Base-by-base conservation (phyloP, 257 asterid genomes). In the Datura wrightii region DNA sequence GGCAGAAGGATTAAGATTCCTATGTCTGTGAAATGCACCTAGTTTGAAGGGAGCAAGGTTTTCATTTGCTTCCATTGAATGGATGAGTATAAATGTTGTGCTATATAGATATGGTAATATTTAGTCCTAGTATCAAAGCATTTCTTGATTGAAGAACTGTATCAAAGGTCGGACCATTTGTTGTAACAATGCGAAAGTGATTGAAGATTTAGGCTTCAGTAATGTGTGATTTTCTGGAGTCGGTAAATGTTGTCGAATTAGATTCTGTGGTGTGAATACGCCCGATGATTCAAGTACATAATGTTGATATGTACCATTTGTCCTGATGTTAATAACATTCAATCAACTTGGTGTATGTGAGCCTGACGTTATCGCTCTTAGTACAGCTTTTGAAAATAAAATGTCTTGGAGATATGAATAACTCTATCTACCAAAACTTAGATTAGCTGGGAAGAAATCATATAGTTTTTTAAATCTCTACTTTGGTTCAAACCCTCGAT, bases 251-350 rank as follows among this genome's bases (percentile, higher is more conserved):
- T n/a, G 9, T 11, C 37, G 44, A 71, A 42, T 8, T 71, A 44
- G 55, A 71, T 71, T 71, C 55, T 42, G 79, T 71, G 79, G 79
- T 71, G 55, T 71, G 79, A 10, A 71, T 71, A 18, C n/a, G 80
- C 56, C 41, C 0, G 80, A n/a, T 46, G 80, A 71, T 72, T 41
- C 39, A 72, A 72, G 39, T 72, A 72, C 80, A 42, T 39, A 72
- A 19, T 72, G 39, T 72, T 72, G 80, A 72, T 72, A 44, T 72
- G 39, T 72, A 72, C 18, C 80, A 44, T 44, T n/a, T 44, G 41
- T 44, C 80, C 11, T 44, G 10, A 18, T 72, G 80, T 72, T 13
- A 11, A 72, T 72, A 72, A 72, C n/a, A 44, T 71, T n/a, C 5
- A 44, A 72, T 42, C 80, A 72, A 46, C 18, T 72, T 72, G 58